These are phyloP conservation scores for Monilinia aucupariae DNA, from an alignment of 2,329 filamentous ascomycete species.

Conservation along the genomic window DNA sequence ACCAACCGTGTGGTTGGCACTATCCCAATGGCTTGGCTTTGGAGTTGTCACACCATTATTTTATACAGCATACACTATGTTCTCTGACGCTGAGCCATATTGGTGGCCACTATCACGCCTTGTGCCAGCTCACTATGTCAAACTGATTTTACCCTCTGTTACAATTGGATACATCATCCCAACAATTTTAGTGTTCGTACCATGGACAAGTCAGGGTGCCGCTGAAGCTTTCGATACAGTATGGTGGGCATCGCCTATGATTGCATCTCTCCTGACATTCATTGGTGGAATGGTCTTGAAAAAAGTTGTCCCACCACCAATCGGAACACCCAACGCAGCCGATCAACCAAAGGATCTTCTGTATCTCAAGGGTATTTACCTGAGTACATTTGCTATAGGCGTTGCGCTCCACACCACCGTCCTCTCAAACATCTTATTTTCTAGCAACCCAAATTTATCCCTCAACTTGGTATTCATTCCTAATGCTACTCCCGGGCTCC, in stretches of 20 bases:
- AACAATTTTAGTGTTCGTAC: neutral
- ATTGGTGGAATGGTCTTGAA: neutral
- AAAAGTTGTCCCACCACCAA: neutral
- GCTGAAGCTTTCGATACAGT: neutral
- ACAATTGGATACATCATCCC: neutral
- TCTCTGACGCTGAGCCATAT: slow-evolving; percentile 3
- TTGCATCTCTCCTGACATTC: neutral
- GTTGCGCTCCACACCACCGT: neutral
- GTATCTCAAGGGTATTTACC: slow-evolving; percentile 1
- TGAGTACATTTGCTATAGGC: neutral
- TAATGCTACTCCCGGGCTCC: neutral
- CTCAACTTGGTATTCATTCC: neutral
- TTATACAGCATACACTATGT: neutral
- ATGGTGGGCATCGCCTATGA: neutral
- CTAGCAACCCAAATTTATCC: neutral
- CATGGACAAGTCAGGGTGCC: neutral
- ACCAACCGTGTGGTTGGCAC: slow-evolving; percentile 2
- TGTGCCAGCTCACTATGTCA: slow-evolving; percentile 1
- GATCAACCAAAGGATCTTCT: slow-evolving; percentile 1
- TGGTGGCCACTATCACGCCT: slow-evolving; percentile 12
- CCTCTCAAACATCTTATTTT: neutral
- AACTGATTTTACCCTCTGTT: neutral
- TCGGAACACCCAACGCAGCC: neutral
- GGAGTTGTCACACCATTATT: neutral
- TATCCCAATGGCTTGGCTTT: slow-evolving; percentile 4